phyloP scores from a whole-genome alignment of 139 green algal genomes.

The Parachlorella kessleri region DNA sequence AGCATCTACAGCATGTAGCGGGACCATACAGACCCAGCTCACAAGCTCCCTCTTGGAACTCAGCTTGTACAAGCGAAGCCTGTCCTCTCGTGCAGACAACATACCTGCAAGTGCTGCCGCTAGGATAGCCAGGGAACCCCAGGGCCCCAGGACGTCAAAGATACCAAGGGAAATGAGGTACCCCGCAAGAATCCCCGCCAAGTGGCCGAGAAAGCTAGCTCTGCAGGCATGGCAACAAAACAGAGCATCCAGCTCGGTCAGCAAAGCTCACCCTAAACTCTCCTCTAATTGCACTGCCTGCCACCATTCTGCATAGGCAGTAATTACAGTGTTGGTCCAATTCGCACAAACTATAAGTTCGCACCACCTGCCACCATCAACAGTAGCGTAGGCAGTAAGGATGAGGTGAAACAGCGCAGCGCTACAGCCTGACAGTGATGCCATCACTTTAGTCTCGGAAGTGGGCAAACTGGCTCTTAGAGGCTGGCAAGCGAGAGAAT shows the following conservation, averaged over 20 bases:
- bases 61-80: neutral
- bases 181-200: conserved; percentile 65
- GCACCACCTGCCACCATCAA: neutral
- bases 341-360: too few species aligned
- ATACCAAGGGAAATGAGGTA: conserved; percentile 50
- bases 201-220: conserved; percentile 52
- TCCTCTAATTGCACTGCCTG: too few species aligned
- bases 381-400: conserved; percentile 43
- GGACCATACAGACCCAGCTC: neutral
- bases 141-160: conserved; percentile 48
- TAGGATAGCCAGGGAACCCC: neutral
- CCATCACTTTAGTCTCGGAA: too few species aligned
- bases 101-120: neutral
- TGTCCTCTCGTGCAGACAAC: neutral
- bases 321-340: neutral
- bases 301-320: neutral
- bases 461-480: too few species aligned
- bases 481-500: too few species aligned
- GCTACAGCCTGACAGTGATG: too few species aligned
- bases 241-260: too few species aligned
- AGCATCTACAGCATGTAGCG: too few species aligned
- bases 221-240: too few species aligned
- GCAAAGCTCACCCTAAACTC: too few species aligned
- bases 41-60: neutral
- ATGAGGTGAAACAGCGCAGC: too few species aligned